Evolutionary conservation across 257 asterid genomes (phyloP), one percentile per base, ranked within the genome.

Genomic region (Fraxinus americana): DNA sequence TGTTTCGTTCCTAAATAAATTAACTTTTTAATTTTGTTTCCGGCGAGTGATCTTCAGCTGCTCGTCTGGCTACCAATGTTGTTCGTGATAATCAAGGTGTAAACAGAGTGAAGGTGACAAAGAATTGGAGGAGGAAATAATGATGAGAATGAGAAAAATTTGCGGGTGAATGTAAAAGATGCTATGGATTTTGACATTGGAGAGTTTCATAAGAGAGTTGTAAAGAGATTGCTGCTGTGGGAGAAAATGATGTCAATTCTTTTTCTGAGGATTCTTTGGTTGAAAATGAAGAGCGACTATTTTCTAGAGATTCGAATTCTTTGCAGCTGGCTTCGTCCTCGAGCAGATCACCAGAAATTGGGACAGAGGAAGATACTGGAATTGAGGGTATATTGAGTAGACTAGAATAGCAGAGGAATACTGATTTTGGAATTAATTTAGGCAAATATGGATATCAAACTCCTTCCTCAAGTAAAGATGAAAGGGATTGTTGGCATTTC

Each of bases 311-410:
- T 10, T 61, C 45, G 79, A 79, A 83, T 76, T 50, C 81, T 74
- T 72, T 67, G 78, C 85, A 79, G 77, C 50, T 73, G 67, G 76
- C 84, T 52, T 83, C 84, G 43, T 79, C 92, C 27, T 79, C 85
- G 81, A 87, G 78, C 79, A 78, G 79, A 80, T 70, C 91, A 78
- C 45, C 79, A 78, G 91, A 90, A 73, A 75, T 27, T 77, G 86
- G 73, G 76, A 79, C 82, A 70, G 90, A 84, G 71, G 89, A 81
- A 86, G 91, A 83, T 74, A 77, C 84, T 7, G 98, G 92, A 39
- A 79, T 93, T 66, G 89, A 87, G 23, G 98, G 97, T 72, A 93
- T 96, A 82, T 76, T 96, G 88, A 89, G 86, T 73, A 84, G 97
- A 78, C 81, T 96, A 82, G 95, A 89, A 86, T 91, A 88, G 83